Evolutionary conservation across 2,329 filamentous ascomycete species (phyloP), one percentile per base, ranked within the genome.

Genomic region (Fusarium liriodendri): DNA sequence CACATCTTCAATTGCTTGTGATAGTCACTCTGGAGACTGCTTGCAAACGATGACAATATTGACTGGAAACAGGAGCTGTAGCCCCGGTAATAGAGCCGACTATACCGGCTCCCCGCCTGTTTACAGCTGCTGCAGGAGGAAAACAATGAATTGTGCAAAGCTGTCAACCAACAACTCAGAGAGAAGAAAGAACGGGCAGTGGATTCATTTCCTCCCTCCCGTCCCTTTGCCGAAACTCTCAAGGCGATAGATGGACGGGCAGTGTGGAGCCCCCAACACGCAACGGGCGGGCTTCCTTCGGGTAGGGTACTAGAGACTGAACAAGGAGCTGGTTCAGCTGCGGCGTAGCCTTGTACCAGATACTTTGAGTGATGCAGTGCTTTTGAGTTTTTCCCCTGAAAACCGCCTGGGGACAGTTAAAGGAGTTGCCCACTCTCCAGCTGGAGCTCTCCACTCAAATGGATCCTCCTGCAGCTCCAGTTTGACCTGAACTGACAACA

Each of bases 281-380:
- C 25, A 66, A 40, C 61, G 58, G 61, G 54, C 32, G 45, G 47
- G 68, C 40, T 66, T 27, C 27, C 10, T 55, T 38, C 52, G n/a
- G 52, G 52, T 60, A 52, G 25, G 60, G 70, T 61, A 71, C 52
- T 63, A 13, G 62, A 58, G 70, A 71, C 70, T 32, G 58, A 58
- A 62, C 52, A 67, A 32, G 47, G 52, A 55, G 13, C 40, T 33
- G 47, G n/a, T 29, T 32, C 59, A 38, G 54, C 32, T 25, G 14
- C 66, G 52, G 40, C 35, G 29, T 45, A n/a, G 37, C 14, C 52
- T 33, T 45, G 67, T 73, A 71, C 38, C 35, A 22, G 32, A 45
- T 62, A 72, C 70, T 57, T 67, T 45, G 57, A 25, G 45, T 25
- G 52, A 66, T 55, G 45, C 35, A 40, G 42, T 32, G 22, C 45